Conservation (phyloP, 1,284 basidiomycete species). For the Apiotrichum sp. region DNA sequence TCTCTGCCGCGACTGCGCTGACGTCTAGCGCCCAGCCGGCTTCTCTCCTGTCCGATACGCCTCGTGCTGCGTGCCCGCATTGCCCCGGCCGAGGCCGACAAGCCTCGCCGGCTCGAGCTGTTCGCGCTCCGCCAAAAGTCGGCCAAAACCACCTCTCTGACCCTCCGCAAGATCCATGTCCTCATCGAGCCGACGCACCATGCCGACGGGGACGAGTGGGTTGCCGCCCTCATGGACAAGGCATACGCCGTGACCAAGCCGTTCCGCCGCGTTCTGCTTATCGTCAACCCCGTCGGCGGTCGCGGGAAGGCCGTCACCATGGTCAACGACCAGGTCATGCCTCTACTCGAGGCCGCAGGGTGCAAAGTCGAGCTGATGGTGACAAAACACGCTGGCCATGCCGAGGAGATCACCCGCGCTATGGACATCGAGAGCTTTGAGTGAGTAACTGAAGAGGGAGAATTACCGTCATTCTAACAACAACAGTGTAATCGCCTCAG, state of each 20-base stretch:
- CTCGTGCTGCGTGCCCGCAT: constrained; percentile 32
- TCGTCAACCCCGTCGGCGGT: constrained; percentile 87
- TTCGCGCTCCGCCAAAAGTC: constrained; percentile 28
- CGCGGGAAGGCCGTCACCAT: constrained; percentile 64
- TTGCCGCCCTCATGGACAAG: constrained; percentile 53
- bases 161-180: constrained; percentile 39
- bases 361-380: constrained; percentile 59
- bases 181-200: constrained; percentile 34
- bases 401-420: constrained; percentile 60
- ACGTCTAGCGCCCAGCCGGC: constrained; percentile 40
- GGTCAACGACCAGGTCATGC: constrained; percentile 64
- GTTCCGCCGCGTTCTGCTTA: constrained; percentile 56
- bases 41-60: constrained; percentile 29
- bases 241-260: constrained; percentile 57
- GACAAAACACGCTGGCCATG: constrained; percentile 68
- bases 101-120: constrained; percentile 30
- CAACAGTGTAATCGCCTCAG: constrained; percentile 61
- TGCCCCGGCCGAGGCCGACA: background rate
- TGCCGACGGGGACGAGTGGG: constrained; percentile 54
- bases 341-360: constrained; percentile 70
- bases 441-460: constrained; percentile 32
- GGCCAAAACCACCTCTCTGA: constrained; percentile 12
- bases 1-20: too few relatives aligned
- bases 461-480: background rate
- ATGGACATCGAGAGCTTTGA: constrained; percentile 61